Base-by-base conservation (phyloP, 2,329 filamentous ascomycete genomes). In the Fusarium protoensiforme region DNA sequence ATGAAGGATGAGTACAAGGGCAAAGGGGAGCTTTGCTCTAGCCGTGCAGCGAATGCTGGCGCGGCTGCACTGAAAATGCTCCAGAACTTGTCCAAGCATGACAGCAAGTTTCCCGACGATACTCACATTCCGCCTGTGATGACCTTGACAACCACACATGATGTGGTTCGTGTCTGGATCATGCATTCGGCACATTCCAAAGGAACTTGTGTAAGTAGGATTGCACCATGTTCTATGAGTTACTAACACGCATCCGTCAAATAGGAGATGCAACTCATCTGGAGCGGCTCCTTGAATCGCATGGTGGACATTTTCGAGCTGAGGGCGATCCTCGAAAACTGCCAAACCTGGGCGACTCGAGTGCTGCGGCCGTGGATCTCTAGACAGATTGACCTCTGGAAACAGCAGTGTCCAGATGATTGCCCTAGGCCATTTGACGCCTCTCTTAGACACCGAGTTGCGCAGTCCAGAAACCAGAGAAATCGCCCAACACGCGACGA, bases 181-280 rank as follows among this genome's bases (percentile, higher is more conserved):
- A 65, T 63, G 16, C 71, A 71, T 27, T 64, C 58, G 4, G 41
- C 41, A 14, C 58, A 61, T 22, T 46, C 61, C 5, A 54, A 43
- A 64, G 31, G 51, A 27, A 59, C 60, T 20, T 36, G 64, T 57
- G 65, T 64, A 35, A 51, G 67, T 68, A 33, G n/a, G 43, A 33
- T 14, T 48, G 38, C n/a, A 13, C 29, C n/a, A 18, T 33, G 10
- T 22, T 7, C 10, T 29, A 10, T 24, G 39, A 31, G 59, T 58
- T 51, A 60, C 51, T 33, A 11, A 57, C 53, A 8, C 16, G 20
- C 16, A n/a, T 13, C 16, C 16, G 6, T 33, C 38, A 31, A 16
- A 18, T 33, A 74, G 72, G 66, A 60, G 33, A 73, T 73, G 70
- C 60, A 65, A 11, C 68, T 68, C 33, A 67, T 73, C 35, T 74